Evolutionary conservation across 176 grass and related monocot species (phyloP).

Genomic region (Musa schizocarpa): DNA sequence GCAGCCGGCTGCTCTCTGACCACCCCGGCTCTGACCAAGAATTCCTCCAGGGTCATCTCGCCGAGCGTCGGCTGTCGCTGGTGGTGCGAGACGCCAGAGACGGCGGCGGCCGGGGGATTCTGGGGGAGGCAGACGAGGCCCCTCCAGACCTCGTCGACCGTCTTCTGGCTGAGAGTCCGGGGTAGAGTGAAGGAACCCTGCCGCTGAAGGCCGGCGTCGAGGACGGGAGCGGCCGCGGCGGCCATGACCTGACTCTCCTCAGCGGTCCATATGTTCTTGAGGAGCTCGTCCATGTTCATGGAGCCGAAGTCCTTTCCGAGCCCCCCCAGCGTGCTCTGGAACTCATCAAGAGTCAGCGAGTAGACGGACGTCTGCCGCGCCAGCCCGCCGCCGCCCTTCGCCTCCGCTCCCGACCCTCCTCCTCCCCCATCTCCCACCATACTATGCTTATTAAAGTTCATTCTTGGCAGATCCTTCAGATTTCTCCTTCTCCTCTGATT

Average conservation of each 20-base stretch:
- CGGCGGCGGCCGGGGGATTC: background rate
- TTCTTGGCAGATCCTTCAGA: background rate
- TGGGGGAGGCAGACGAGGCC: constrained; percentile 36
- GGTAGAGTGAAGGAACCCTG: constrained; percentile 72
- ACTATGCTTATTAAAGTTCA: background rate
- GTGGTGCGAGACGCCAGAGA: constrained; percentile 8
- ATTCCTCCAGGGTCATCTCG: constrained; percentile 86
- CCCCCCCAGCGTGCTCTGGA: constrained; percentile 60
- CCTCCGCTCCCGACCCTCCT: background rate
- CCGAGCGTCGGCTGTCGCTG: constrained; percentile 57
- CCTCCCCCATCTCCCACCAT: background rate
- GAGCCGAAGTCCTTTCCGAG: constrained; percentile 73
- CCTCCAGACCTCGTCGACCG: constrained; percentile 84
- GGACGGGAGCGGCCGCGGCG: constrained; percentile 2
- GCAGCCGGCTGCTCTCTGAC: constrained; percentile 42
- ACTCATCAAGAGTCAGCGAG: constrained; percentile 69
- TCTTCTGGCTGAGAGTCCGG: constrained; percentile 81
- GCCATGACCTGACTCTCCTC: constrained; percentile 84
- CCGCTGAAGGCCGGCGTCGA: constrained; percentile 36
- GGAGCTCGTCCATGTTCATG: constrained; percentile 94
- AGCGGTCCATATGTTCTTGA: constrained; percentile 89
- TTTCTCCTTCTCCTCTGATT: background rate
- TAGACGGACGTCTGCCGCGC: constrained; percentile 56
- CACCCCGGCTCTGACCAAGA: constrained; percentile 64
- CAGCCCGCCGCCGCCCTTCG: constrained; percentile 13